These are phyloP conservation scores for Trichosporon sp. DNA, from an alignment of 1,284 basidiomycete species.

Conservation along the genomic window DNA sequence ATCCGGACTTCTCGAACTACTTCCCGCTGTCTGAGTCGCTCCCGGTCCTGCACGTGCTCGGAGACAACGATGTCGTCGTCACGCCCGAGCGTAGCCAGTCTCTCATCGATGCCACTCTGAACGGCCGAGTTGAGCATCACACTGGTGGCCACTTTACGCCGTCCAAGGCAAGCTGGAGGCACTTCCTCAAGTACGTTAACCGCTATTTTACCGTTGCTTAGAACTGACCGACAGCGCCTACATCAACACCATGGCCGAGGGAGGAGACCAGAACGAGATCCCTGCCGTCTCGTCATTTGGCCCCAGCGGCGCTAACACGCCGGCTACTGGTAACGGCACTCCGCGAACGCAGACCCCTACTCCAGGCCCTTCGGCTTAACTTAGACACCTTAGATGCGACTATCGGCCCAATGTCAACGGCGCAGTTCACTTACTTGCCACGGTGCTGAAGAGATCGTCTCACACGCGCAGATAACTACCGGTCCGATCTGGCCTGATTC, in stretches of 20 bases:
- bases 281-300: conserved; percentile 45
- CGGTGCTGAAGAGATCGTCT: neutral
- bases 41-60: conserved; percentile 78
- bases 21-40: conserved; percentile 60
- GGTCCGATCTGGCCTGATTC: neutral
- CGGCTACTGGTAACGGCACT: conserved; percentile 27
- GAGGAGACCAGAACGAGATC: conserved; percentile 50
- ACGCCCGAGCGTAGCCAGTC: conserved; percentile 68
- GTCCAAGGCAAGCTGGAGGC: conserved; percentile 55
- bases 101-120: conserved; percentile 64
- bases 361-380: neutral
- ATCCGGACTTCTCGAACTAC: conserved; percentile 60
- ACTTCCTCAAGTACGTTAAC: conserved; percentile 53
- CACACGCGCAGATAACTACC: neutral
- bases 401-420: neutral
- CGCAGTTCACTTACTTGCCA: neutral
- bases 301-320: conserved; percentile 41
- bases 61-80: conserved; percentile 78
- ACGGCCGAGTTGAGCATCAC: conserved; percentile 54
- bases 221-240: conserved; percentile 45
- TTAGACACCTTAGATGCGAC: conserved; percentile 18
- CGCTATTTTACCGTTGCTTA: neutral
- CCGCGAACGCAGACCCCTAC: conserved; percentile 26
- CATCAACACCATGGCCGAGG: conserved; percentile 51
- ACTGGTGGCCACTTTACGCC: conserved; percentile 57